Evolutionary conservation across 805 yeast species (phyloP).

Genomic region (Saccharomycopsis fibuligera): DNA sequence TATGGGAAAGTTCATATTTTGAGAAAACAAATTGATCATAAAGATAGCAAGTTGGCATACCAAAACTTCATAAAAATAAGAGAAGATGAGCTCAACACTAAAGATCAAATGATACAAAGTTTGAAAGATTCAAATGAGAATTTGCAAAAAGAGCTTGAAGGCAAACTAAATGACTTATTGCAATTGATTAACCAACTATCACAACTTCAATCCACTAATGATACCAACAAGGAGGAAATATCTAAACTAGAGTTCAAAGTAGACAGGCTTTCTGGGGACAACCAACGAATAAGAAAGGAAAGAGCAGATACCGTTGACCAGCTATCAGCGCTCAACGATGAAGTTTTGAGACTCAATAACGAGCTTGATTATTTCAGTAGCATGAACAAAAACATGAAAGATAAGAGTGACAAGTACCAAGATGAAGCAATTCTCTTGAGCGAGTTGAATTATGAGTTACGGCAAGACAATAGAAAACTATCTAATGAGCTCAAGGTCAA

Average conservation of each 20-base stretch:
- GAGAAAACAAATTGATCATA: slow-evolving; percentile 7
- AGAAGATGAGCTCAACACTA: slow-evolving; percentile 7
- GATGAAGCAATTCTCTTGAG: no score
- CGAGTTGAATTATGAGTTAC: no score
- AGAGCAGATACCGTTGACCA: not conserved
- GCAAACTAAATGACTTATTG: slow-evolving; percentile 12
- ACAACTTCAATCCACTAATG: slow-evolving; percentile 14
- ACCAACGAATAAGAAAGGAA: slow-evolving; percentile 5
- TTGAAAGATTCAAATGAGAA: slow-evolving; percentile 10
- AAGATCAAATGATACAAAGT: slow-evolving; percentile 1
- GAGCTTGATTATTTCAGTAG: no score
- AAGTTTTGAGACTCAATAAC: no score
- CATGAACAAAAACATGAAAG: no score
- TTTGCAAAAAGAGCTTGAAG: slow-evolving; percentile 14
- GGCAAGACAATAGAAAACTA: no score
- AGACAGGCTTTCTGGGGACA: slow-evolving; percentile 1
- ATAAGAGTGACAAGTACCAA: no score
- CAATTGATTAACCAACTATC: slow-evolving; percentile 11
- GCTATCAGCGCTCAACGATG: not conserved
- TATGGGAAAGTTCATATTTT: slow-evolving; percentile 16
- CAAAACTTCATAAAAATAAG: slow-evolving; percentile 5
- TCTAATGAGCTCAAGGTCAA: no score
- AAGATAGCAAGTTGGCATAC: slow-evolving; percentile 13
- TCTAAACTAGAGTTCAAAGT: slow-evolving; percentile 11
- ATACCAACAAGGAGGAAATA: slow-evolving; percentile 15